Evolutionary conservation across 345 rosid genomes (phyloP), one percentile per base, ranked within the genome.

Genomic region (Brassica rapa): DNA sequence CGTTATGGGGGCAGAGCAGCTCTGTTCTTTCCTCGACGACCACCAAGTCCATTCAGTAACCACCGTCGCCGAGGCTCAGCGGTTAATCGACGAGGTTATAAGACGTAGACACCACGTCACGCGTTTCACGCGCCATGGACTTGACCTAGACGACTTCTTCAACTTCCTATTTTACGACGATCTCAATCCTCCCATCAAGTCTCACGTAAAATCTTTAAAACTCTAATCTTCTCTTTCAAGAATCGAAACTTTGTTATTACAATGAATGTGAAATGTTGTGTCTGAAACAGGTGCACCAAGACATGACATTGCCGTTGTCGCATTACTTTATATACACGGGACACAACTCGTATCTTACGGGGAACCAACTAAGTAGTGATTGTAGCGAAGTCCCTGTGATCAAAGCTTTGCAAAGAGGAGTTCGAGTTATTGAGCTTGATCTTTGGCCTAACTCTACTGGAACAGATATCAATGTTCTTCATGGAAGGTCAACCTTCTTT

Each of bases 291-390:
- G 97, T 91, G 46, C 91, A 91, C 75, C 88, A 96, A 62, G 94
- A 93, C 60, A 96, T 96, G 99, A 82, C 84, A 66, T 19, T 19
- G 19, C 19, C 97, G 39, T 69, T 96, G 85, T 90, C 98, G 4
- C 93, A 91, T 84, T 96, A 93, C 83, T 96, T 80, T 89, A 91
- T 93, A 77, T 88, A 86, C 72, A 96, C 98, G 43, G 99, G 99
- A 46, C 99, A 96, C 72, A 93, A 93, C 82, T 96, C 99, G 10
- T 96, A 96, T 79, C 88, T 93, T 66, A 96, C 99, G 0, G 98
- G 98, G 56, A 96, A 96, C 79, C 99, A 96, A 81, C 85, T 96
- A 19, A 96, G 95, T 80, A 91, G 99, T 62, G 97, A 96, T 72
- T 90, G 99, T 65, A 96, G 99, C 30, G 99, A 91, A 62, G 95